Conservation (phyloP, 169 alveolate genomes). For the Cryptosporidium andersoni region DNA sequence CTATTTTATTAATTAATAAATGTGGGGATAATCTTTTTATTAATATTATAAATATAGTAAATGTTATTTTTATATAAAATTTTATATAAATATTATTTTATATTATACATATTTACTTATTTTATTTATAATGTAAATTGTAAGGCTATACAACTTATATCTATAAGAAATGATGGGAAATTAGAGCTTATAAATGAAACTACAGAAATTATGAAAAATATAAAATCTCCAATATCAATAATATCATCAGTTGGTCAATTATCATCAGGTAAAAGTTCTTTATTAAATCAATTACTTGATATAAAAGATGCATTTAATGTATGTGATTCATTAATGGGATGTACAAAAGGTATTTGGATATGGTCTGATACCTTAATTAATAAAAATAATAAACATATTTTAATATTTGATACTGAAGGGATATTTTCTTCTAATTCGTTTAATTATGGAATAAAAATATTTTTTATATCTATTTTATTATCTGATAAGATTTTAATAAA, state of each 20-base stretch:
- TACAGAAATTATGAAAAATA: slow-evolving; percentile 4
- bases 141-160: slow-evolving; percentile 2
- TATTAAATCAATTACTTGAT: slow-evolving; percentile 72
- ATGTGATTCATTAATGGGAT: background rate
- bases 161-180: slow-evolving; percentile 9
- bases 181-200: slow-evolving; percentile 18
- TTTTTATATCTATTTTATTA: slow-evolving; percentile 8
- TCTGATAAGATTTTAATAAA: slow-evolving; percentile 36
- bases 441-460: slow-evolving; percentile 30
- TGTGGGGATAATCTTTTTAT: background rate
- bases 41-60: background rate
- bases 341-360: slow-evolving; percentile 5
- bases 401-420: slow-evolving; percentile 31
- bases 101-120: background rate
- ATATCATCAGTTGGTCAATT: slow-evolving; percentile 77
- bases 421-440: slow-evolving; percentile 16
- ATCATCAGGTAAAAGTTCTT: slow-evolving; percentile 82
- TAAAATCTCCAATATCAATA: slow-evolving; percentile 66
- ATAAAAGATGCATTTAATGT: background rate
- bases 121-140: background rate
- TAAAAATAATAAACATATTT: background rate
- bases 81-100: background rate
- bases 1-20: background rate
- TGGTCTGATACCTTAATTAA: background rate
- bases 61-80: background rate